Conservation (phyloP, 2,329 filamentous ascomycete genomes). For the Aspergillus sp. region DNA sequence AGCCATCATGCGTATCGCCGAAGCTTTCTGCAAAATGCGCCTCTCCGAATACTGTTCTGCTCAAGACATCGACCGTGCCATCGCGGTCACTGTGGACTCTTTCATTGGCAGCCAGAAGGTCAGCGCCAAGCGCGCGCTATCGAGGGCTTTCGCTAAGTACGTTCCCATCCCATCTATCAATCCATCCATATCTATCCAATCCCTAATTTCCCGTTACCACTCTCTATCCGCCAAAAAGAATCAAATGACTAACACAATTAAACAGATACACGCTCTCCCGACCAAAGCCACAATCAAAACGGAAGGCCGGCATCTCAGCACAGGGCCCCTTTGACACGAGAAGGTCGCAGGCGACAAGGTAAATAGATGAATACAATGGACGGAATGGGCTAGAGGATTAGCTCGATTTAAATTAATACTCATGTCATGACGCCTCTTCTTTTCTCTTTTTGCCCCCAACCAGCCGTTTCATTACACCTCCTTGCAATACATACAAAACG, state of each 20-base stretch:
- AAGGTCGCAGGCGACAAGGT: conserved; percentile 11
- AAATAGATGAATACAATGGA: not conserved
- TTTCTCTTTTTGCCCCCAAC: not conserved
- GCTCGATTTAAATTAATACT: not conserved
- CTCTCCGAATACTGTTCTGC: conserved; percentile 92
- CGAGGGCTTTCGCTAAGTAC: conserved; percentile 95
- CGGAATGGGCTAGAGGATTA: not conserved
- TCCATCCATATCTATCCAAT: too few species aligned
- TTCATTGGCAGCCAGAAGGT: conserved; percentile 97
- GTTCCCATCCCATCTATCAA: conserved; percentile 42
- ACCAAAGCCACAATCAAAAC: conserved; percentile 42
- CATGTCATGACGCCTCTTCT: not conserved
- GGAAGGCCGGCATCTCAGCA: conserved; percentile 36
- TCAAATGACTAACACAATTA: conserved; percentile 6
- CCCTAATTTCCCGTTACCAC: too few species aligned
- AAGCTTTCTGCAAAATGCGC: conserved; percentile 96
- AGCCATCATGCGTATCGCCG: conserved; percentile 93
- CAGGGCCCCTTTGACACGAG: conserved; percentile 25
- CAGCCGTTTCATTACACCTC: not conserved
- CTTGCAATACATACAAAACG: not conserved
- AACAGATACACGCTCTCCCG: conserved; percentile 40
- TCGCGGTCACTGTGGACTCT: conserved; percentile 92
- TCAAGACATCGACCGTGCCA: conserved; percentile 92
- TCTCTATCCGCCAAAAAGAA: not conserved
- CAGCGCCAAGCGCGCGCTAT: conserved; percentile 94